Conservation (phyloP, 306 rosid species). For the Canavalia gladiata region DNA sequence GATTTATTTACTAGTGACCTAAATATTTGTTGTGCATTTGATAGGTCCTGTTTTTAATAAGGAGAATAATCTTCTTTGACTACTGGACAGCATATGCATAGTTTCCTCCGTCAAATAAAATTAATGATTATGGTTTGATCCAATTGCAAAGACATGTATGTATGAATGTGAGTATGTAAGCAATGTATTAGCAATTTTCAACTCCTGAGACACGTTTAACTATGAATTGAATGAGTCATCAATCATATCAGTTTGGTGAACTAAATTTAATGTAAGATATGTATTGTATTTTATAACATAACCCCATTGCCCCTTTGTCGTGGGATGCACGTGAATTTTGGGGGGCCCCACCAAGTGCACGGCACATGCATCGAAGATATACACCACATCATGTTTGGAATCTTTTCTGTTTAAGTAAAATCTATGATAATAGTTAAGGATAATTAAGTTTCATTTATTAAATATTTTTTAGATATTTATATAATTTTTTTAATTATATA, state of each 20-base stretch:
- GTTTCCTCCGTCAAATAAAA: not conserved
- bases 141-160: too few relatives aligned
- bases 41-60: conserved; percentile 30
- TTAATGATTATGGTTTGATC: not conserved
- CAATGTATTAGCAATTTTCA: not conserved
- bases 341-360: not conserved
- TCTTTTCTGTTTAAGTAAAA: too few relatives aligned
- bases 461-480: too few relatives aligned
- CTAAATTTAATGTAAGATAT: conserved; percentile 2
- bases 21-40: not conserved
- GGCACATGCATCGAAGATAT: not conserved
- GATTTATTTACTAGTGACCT: not conserved
- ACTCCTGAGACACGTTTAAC: conserved; percentile 16
- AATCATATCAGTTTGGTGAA: not conserved
- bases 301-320: not conserved
- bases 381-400: not conserved
- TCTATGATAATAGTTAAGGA: too few relatives aligned
- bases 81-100: not conserved
- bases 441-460: too few relatives aligned
- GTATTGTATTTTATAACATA: not conserved
- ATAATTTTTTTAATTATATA: too few relatives aligned
- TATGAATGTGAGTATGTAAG: not conserved
- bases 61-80: conserved; percentile 38
- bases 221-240: conserved; percentile 25
- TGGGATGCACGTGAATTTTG: conserved; percentile 1